A percentile compares a stretch with the other conserved stretches of the same genome.
These are phyloP conservation scores for Gloeopeniophorella convolvens DNA, from an alignment of 768 basidiomycete genomes.

Conservation along the genomic window DNA sequence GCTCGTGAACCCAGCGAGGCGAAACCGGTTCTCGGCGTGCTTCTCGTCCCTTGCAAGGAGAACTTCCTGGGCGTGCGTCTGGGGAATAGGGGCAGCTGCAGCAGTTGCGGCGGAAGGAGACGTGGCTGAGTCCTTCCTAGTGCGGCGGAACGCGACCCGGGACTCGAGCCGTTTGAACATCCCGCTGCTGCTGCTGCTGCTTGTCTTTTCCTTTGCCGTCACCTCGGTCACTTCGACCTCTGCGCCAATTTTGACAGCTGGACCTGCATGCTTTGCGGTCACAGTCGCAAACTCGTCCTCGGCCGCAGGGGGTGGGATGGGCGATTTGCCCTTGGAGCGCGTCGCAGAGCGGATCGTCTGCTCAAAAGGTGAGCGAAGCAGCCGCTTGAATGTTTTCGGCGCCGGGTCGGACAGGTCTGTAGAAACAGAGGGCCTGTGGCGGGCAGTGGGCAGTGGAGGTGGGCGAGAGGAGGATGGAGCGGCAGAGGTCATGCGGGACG, in stretches of 20 bases:
- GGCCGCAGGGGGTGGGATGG: constrained; percentile 23
- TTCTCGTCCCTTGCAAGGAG: constrained; percentile 30
- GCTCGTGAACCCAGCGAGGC: constrained; percentile 48
- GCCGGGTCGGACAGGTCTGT: constrained; percentile 26
- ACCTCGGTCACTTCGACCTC: constrained; percentile 5
- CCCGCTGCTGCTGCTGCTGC: constrained; percentile 32
- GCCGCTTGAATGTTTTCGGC: constrained; percentile 52
- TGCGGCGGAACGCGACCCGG: constrained; percentile 29
- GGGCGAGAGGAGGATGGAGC: constrained; percentile 29
- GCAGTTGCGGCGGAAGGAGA: constrained; percentile 39
- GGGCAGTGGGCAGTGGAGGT: constrained; percentile 24
- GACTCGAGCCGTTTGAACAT: constrained; percentile 37
- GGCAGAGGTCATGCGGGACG: constrained; percentile 33
- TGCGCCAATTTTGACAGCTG: not conserved
- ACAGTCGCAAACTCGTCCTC: constrained; percentile 39
- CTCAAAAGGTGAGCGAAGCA: constrained; percentile 58
- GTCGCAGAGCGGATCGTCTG: constrained; percentile 61
- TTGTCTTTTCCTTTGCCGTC: constrained; percentile 19
- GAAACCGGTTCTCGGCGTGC: constrained; percentile 23
- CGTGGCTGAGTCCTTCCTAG: constrained; percentile 35
- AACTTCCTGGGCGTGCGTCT: constrained; percentile 36
- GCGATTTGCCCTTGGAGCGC: constrained; percentile 42
- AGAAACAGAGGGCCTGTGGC: not conserved
- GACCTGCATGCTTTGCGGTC: constrained; percentile 23
- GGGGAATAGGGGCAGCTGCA: too few relatives aligned